A percentile compares a stretch with the other conserved stretches of the same genome.
phyloP scores from a whole-genome alignment of 225 moss, liverwort and hornwort species.

The Anthoceros angustus region DNA sequence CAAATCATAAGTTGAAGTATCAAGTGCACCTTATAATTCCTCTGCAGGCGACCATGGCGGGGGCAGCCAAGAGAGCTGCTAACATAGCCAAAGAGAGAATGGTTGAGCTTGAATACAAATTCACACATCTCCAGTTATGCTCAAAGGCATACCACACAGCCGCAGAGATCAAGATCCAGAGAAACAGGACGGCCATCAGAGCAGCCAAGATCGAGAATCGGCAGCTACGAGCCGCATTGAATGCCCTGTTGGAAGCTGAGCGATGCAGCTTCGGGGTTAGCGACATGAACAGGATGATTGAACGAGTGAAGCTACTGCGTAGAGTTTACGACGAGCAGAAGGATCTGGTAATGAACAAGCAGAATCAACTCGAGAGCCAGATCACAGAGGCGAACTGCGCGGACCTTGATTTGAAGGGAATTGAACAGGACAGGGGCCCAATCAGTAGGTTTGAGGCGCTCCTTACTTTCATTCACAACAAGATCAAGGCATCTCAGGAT shows the following conservation, averaged over 20 bases:
- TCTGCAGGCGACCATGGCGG: neutral
- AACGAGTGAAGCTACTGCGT: neutral
- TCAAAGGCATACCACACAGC: conserved; percentile 1
- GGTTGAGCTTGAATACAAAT: neutral
- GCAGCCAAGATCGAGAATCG: conserved; percentile 1
- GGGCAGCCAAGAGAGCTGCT: neutral
- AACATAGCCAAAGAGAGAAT: conserved; percentile 1
- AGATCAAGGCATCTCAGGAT: neutral
- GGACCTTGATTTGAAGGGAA: neutral
- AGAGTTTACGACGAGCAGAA: neutral
- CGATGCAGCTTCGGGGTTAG: conserved; percentile 3
- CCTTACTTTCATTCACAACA: neutral
- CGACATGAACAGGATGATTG: conserved; percentile 1
- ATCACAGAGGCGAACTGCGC: neutral
- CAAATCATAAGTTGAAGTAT: too few species aligned
- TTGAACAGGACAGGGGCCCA: neutral
- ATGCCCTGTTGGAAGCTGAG: neutral
- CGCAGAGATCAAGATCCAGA: conserved; percentile 2
- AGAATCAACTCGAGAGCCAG: neutral
- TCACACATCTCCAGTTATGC: conserved; percentile 1
- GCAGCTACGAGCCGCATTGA: neutral
- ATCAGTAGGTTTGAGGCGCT: neutral
- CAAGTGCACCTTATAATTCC: too few species aligned
- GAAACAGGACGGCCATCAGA: neutral
- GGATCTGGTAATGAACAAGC: neutral